Conservation (phyloP, 2,329 filamentous ascomycete species). For the Sporothrix brunneoviolacea region DNA sequence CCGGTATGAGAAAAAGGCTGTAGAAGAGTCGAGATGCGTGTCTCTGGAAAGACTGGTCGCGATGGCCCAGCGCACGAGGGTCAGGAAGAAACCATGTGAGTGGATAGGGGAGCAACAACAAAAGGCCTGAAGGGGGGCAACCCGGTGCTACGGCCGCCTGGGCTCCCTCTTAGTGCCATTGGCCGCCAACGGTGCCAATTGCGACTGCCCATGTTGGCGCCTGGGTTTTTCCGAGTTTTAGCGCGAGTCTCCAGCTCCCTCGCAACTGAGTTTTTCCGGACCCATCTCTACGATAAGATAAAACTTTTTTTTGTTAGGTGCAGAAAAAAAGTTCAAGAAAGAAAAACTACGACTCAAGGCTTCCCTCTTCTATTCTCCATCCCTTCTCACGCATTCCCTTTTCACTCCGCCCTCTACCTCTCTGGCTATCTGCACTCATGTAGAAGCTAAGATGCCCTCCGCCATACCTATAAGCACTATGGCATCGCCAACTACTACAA, state of each 20-base stretch:
- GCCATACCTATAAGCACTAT: slow-evolving; percentile 11
- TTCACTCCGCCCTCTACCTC: not conserved
- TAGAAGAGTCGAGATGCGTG: too few species aligned
- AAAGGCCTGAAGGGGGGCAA: too few species aligned
- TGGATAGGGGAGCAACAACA: slow-evolving; percentile 12
- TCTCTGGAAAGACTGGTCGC: not conserved
- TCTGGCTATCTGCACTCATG: slow-evolving; percentile 1
- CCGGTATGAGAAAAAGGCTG: too few species aligned
- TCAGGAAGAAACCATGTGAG: not conserved
- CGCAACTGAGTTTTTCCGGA: slow-evolving; percentile 2
- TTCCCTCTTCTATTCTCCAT: not conserved
- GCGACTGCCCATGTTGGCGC: not conserved
- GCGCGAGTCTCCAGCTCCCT: not conserved
- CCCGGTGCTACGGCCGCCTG: too few species aligned
- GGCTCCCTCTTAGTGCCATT: too few species aligned
- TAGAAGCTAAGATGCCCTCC: slow-evolving; percentile 14
- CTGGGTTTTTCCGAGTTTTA: slow-evolving; percentile 7
- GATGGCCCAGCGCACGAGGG: not conserved
- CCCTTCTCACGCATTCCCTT: not conserved
- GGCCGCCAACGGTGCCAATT: too few species aligned
- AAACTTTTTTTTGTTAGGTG: slow-evolving; percentile 15
- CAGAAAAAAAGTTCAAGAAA: slow-evolving; percentile 4
- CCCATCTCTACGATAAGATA: slow-evolving; percentile 18
- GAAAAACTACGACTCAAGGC: not conserved
- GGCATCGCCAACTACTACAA: slow-evolving; percentile 3